Evolutionary conservation across 2,329 filamentous ascomycete genomes (phyloP).

Genomic region (Talaromyces sp.): DNA sequence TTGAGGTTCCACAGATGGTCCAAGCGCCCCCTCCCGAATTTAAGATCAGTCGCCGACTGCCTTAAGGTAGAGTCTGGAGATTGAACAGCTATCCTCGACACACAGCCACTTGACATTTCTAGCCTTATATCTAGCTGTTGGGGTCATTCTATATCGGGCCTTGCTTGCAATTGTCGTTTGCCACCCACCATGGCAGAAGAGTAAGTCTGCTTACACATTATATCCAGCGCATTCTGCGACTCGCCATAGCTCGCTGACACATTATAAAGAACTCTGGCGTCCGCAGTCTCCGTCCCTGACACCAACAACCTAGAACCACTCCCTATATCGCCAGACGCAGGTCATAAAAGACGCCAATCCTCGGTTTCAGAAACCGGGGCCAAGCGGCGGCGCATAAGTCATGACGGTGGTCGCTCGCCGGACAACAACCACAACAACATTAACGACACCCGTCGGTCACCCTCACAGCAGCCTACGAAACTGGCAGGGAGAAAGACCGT

Average conservation of each 20-base stretch:
- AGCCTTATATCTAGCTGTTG: neutral
- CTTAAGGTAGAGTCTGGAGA: neutral
- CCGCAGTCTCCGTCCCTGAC: conserved; percentile 52
- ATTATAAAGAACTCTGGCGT: conserved; percentile 45
- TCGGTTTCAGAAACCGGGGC: conserved; percentile 47
- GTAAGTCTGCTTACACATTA: conserved; percentile 19
- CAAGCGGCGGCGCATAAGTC: conserved; percentile 53
- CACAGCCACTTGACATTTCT: neutral
- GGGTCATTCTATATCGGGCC: neutral
- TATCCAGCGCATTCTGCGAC: neutral
- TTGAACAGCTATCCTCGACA: neutral
- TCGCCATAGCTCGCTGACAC: neutral
- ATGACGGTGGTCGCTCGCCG: conserved; percentile 26
- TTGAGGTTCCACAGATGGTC: conserved; percentile 14
- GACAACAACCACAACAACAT: neutral
- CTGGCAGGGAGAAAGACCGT: conserved; percentile 29
- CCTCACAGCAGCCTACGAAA: conserved; percentile 23
- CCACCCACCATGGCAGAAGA: conserved; percentile 24
- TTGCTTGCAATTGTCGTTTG: neutral
- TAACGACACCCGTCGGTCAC: conserved; percentile 9
- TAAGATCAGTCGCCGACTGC: neutral
- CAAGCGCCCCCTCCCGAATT: conserved; percentile 16
- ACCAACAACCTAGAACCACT: conserved; percentile 26
- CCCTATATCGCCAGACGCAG: conserved; percentile 30
- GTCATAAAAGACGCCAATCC: conserved; percentile 54